Evolutionary conservation across 306 rosid genomes (phyloP).

Genomic region (Lagenaria siceraria): DNA sequence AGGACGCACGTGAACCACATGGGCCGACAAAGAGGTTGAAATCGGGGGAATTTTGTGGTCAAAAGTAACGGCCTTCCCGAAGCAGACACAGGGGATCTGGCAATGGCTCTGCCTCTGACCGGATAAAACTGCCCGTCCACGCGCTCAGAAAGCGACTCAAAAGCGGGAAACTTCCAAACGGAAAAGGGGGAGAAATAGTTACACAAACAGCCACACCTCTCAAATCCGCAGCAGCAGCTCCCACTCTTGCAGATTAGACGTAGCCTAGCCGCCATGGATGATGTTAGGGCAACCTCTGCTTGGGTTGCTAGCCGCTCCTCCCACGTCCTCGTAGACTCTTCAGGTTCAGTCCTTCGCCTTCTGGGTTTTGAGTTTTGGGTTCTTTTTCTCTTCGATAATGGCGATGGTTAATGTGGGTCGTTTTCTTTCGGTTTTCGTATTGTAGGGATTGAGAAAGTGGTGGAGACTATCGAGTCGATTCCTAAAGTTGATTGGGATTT

Average conservation of each 20-base stretch:
- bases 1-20: neutral
- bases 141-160: neutral
- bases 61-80: neutral
- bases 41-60: neutral
- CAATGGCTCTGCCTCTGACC: neutral
- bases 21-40: neutral
- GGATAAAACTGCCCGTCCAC: neutral
- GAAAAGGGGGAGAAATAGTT: neutral
- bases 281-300: conserved; percentile 77
- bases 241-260: conserved; percentile 9
- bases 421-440: neutral
- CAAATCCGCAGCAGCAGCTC: conserved; percentile 3
- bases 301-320: conserved; percentile 83
- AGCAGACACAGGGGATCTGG: neutral
- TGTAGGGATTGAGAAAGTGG: conserved; percentile 80
- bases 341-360: conserved; percentile 27
- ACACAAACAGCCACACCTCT: neutral
- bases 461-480: conserved; percentile 44
- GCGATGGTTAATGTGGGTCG: neutral
- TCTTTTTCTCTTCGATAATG: neutral
- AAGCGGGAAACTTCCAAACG: conserved; percentile 49
- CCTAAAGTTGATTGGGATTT: conserved; percentile 91
- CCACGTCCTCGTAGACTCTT: conserved; percentile 68
- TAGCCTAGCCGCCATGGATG: conserved; percentile 46
- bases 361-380: neutral